Base-by-base conservation (phyloP, 2,329 filamentous ascomycete species). In the Calonectria naviculata region DNA sequence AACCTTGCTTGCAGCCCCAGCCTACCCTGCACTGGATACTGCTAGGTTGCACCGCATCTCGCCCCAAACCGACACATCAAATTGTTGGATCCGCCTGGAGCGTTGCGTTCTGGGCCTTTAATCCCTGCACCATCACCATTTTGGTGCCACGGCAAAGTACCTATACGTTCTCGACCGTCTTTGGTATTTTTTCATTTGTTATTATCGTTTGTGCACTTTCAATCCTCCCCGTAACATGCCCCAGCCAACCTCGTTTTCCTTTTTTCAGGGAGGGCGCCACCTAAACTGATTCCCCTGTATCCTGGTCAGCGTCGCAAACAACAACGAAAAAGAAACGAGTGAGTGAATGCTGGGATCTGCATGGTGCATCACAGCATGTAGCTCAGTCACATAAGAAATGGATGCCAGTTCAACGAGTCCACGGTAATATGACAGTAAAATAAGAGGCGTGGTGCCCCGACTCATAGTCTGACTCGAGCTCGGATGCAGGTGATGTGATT, bases 11-110 rank as follows among this genome's bases (percentile, higher is more conserved):
- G 15, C 41, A 31, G 62, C n/a, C 15, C 34, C 36, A 34, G 36
- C 63, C 58, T 65, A 46, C 49, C 36, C 49, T 65, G 63, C 63
- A 65, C 47, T 47, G 36, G 36, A 47, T 44, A 61, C 56, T 19
- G 36, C 36, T 28, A 24, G 21, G 38, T 41, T 42, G 26, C 36
- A 61, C 56, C 8, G 36, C 56, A 36, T 61, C 56, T 61, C 56
- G 56, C 34, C 56, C 38, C 19, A 41, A 42, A 42, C 38, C 36
- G 56, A 61, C 56, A 61, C 56, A 61, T 61, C 36, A 28, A 61
- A 61, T 41, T 44, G 36, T n/a, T 42, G 38, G 21, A 61, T 42
- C 24, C 26, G 56, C 42, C 21, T 34, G n/a, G 38, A 21, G 26
- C 56, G 36, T 24, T 61, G 56, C 31, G 24, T 29, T 42, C 56